Evolutionary conservation across 2,329 filamentous ascomycete genomes (phyloP), one percentile per base, ranked within the genome.

Genomic region (Claviceps fusiformis): DNA sequence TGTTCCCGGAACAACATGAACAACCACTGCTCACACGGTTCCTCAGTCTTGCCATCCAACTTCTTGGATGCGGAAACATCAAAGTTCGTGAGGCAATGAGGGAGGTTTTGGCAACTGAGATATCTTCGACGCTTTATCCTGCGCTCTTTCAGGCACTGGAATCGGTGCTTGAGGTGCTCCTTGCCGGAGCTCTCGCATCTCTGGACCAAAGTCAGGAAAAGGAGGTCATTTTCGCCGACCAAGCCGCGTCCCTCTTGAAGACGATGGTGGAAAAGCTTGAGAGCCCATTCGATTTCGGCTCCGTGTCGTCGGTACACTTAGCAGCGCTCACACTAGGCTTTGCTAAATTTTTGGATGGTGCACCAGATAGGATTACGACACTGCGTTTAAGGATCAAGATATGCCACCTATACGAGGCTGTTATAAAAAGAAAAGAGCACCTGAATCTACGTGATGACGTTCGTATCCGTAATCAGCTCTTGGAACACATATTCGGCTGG

Each of bases 401-500:
- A 45, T 86, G 83, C 61, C 81, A 86, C 60, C 67, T 87, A 8
- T 84, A 78, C 57, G 83, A 86, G 60, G 77, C 77, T 3, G 77
- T 86, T 39, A 83, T 78, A 13, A 79, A 78, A 65, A 78, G 82
- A 59, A 86, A 85, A 61, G 83, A 87, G 61, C 78, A 86, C 52
- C 69, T 87, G 46, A 86, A 85, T 60, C 70, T 87, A 11, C 76
- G 83, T 52, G 82, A 87, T 60, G 83, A 87, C 64, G 80, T 86
- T 44, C 78, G 82, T 33, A 83, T 85, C 61, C 73, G 83, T 54
- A 87, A 87, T 59, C 82, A 86, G 62, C 70, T 87, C 15, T 71
- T 87, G 11, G 83, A 86, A 63, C 81, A 82, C 56, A 80, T 86
- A 41, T 85, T 85, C 58, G 76, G 80, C 57, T 87, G 83, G 83